Conservation (phyloP, 2,329 filamentous ascomycete genomes). For the Colletotrichum sp. region DNA sequence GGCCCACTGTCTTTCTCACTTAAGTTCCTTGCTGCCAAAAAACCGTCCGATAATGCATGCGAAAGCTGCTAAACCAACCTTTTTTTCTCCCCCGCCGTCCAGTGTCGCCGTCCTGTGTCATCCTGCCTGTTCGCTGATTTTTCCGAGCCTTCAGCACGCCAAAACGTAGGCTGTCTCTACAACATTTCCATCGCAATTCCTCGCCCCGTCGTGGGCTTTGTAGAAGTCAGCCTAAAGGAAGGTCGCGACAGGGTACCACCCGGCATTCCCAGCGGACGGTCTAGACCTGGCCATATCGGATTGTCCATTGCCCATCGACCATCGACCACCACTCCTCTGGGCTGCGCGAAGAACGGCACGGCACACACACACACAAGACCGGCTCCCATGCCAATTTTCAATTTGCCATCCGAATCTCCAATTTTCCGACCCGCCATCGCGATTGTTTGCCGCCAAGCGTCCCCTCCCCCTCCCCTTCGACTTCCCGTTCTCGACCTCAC, state of each 20-base stretch:
- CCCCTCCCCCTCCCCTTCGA: not conserved
- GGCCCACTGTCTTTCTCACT: not conserved
- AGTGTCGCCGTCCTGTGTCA: not conserved
- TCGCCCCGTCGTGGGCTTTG: not conserved
- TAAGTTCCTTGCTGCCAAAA: not conserved
- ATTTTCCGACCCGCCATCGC: not conserved
- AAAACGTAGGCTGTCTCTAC: not conserved
- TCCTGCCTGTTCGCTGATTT: not conserved
- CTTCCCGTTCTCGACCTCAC: not conserved
- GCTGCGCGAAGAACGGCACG: no score
- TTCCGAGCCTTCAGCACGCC: not conserved
- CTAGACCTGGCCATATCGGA: not conserved
- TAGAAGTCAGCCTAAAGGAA: not conserved
- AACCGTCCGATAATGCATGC: not conserved
- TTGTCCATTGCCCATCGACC: not conserved
- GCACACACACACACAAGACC: not conserved
- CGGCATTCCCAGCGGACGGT: not conserved
- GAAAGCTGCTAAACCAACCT: not conserved
- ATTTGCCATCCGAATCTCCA: conserved; percentile 3
- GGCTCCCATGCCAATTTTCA: not conserved
- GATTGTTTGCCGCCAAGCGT: not conserved
- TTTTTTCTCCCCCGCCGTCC: not conserved
- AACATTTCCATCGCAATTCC: not conserved
- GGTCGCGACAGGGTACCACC: not conserved
- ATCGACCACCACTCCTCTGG: not conserved